These are phyloP conservation scores for Polyporus tsugae DNA, from an alignment of 1,284 basidiomycete species.

Conservation along the genomic window DNA sequence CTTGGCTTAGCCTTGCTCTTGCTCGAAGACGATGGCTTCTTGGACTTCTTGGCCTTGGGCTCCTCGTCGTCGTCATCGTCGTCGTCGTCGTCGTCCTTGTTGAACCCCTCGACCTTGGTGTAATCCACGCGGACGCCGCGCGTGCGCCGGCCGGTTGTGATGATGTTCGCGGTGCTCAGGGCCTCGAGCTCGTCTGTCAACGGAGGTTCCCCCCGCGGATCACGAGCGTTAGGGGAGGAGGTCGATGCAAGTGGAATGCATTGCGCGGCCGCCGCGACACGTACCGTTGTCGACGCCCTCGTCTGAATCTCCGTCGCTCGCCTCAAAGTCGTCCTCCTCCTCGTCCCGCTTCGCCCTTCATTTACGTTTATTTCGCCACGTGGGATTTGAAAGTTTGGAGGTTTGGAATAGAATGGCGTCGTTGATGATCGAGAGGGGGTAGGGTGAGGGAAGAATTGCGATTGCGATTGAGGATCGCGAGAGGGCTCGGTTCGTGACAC, in stretches of 20 bases:
- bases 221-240: neutral
- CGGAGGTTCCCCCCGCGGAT: no score
- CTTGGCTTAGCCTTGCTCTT: slow-evolving; percentile 19
- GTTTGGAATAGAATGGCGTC: neutral
- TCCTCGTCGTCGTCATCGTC: slow-evolving; percentile 43
- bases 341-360: slow-evolving; percentile 43
- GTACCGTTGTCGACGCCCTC: slow-evolving; percentile 44
- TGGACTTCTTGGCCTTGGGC: slow-evolving; percentile 29
- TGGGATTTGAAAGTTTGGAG: neutral
- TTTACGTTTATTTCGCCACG: neutral
- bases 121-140: slow-evolving; percentile 47
- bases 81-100: slow-evolving; percentile 39
- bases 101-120: slow-evolving; percentile 42
- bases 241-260: neutral
- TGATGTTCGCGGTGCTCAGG: slow-evolving; percentile 41
- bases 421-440: no score
- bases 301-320: slow-evolving; percentile 36
- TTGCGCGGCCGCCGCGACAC: slow-evolving; percentile 24
- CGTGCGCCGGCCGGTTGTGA: slow-evolving; percentile 43
- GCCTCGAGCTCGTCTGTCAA: slow-evolving; percentile 43
- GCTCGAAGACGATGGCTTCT: neutral
- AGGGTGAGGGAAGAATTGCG: no score
- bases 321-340: slow-evolving; percentile 41
- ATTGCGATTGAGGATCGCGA: neutral
- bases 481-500: slow-evolving; percentile 25